Evolutionary conservation across 208 protist species (phyloP), one percentile per base, ranked within the genome.

Genomic region (Leishmania braziliensis): DNA sequence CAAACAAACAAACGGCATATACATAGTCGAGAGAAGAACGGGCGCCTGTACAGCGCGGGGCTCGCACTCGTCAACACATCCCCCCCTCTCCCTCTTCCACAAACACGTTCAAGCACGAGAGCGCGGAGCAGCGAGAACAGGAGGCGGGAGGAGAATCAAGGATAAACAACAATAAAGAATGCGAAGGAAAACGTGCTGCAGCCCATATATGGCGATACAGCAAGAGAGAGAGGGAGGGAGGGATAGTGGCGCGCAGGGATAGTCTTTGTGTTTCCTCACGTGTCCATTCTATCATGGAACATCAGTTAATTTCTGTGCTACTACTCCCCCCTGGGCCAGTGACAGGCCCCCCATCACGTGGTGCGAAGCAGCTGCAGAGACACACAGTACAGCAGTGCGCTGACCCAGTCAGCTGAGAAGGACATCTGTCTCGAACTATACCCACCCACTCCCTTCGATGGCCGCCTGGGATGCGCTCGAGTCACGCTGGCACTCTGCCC

Each of bases 151-250:
- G 73, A 26, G 53, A n/a, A 63, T 0, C 66, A 29, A 78, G 51
- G 33, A 88, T 51, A 74, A 82, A 84, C 66, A 87, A 80, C 36
- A 86, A 86, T 9, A 78, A 85, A 58, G 20, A 58, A 58, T 26
- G 18, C 12, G 2, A 58, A 46, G 20, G 20, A 14, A 58, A 58
- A 58, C 10, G 10, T 58, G 54, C 9, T 14, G 4, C 54, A 46
- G 2, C 18, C n/a, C 0, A 46, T 26, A 18, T 6, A 33, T 14
- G 18, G 65, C 20, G 63, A 46, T n/a, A 69, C 26, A 62, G 23
- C 14, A n/a, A 33, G 18, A 85, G 39, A 71, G 23, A 63, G 29
- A 77, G 54, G 56, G 53, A 39, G 60, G 74, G 71, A 33, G 68
- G 53, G 63, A 60, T 29, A 39, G 66, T 51, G 66, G 76, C 14